Base-by-base conservation (phyloP, 2,329 filamentous ascomycete genomes). In the Sphaerulina populicola region DNA sequence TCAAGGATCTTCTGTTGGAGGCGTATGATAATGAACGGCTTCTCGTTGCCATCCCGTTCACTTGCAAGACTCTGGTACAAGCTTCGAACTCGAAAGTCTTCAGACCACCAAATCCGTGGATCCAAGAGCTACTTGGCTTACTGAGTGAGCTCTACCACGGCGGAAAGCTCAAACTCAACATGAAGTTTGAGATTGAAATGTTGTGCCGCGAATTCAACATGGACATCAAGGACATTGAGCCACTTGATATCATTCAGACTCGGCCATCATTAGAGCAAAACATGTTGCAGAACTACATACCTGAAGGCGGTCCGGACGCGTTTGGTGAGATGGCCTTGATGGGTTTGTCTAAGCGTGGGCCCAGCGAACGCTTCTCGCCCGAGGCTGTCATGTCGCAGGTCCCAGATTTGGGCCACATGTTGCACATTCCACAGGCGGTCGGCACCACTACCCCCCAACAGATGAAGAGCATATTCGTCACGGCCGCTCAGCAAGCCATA, bases 151-250 rank as follows among this genome's bases (percentile, higher is more conserved):
- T 98, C 3, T 98, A 98, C 64, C 85, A 95, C 64, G 86, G 86
- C 62, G 88, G 88, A 11, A 91, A 96, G 61, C 74, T 98, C 50
- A 97, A 97, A 68, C 79, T 98, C 35, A 97, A 97, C 60, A 82
- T 95, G 46, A 98, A 97, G 63, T 98, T 98, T 62, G 93, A 98
- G 69, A 97, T 98, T 52, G 93, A 98, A 69, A 90, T 98, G 23
- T 77, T 98, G 21, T 98, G 90, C 74, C 94, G 94, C 66, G 90
- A 90, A 10, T 74, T 98, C 12, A 85, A 84, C 49, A 76, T 97
- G n/a, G 89, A 97, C 56, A 86, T 95, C 69, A 95, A 94, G 71
- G 84, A 80, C 53, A 89, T 97, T 56, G 86, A 94, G 61, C 88
- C 91, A 0, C 88, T 90, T 0, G 83, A 85, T 18, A 84, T 90